Percentiles rank a stretch among this genome's conserved stretches.
phyloP scores from a whole-genome alignment of 345 rosid genomes.

The Brassica juncea region DNA sequence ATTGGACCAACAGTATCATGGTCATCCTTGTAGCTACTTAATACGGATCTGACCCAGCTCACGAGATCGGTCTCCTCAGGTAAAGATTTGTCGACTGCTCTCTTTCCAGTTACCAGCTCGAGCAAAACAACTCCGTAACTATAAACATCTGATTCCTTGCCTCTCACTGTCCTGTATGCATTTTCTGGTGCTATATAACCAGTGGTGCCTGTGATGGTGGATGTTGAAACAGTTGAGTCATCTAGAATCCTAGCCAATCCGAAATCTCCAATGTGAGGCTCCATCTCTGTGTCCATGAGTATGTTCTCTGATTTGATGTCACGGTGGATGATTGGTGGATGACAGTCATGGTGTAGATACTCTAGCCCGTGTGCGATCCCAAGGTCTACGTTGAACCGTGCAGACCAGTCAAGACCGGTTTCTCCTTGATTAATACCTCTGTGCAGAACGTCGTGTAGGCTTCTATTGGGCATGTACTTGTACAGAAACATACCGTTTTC shows the following conservation, averaged over 20 bases:
- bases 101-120: constrained; percentile 59
- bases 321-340: constrained; percentile 71
- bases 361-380: constrained; percentile 77
- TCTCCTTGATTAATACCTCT: constrained; percentile 28
- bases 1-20: constrained; percentile 33
- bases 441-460: constrained; percentile 64
- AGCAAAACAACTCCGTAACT: constrained; percentile 69
- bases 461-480: constrained; percentile 74
- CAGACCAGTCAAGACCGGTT: constrained; percentile 55
- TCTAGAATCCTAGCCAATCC: constrained; percentile 73
- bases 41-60: constrained; percentile 48
- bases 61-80: constrained; percentile 47
- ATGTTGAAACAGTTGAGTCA: constrained; percentile 45
- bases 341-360: constrained; percentile 78
- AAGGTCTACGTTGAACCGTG: constrained; percentile 63
- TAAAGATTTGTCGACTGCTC: constrained; percentile 50
- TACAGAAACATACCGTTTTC: constrained; percentile 70
- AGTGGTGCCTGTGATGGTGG: constrained; percentile 58
- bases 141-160: constrained; percentile 70
- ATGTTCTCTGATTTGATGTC: constrained; percentile 87
- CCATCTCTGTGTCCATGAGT: constrained; percentile 72
- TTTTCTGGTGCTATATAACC: constrained; percentile 93
- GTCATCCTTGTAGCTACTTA: constrained; percentile 38
- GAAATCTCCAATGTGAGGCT: constrained; percentile 86
- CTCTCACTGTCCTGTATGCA: constrained; percentile 54